A percentile compares a stretch with the other conserved stretches of the same genome.
phyloP scores from a whole-genome alignment of 768 basidiomycete species.

The Pleurotus cornucopiae region DNA sequence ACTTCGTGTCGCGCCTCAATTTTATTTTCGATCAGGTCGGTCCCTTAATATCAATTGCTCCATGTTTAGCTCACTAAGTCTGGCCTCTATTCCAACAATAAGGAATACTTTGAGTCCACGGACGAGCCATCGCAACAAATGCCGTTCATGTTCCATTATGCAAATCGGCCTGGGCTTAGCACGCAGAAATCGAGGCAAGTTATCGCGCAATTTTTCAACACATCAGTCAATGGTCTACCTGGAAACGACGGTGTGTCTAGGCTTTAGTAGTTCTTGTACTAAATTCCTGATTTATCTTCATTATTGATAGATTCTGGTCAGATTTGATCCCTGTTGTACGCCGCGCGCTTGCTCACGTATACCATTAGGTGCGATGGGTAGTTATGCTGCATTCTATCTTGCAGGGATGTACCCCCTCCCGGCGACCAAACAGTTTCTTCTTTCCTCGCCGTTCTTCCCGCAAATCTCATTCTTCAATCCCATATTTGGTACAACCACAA shows the following conservation, averaged over 20 bases:
- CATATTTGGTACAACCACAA: constrained; percentile 50
- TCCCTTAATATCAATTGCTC: background rate
- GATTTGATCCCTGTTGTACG: background rate
- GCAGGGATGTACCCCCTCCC: constrained; percentile 61
- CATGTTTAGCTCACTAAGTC: too few relatives aligned
- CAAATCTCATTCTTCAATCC: constrained; percentile 61
- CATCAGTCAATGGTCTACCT: constrained; percentile 50
- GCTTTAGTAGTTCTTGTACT: background rate
- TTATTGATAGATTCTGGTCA: constrained; percentile 19
- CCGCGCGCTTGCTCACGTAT: background rate
- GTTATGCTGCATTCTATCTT: constrained; percentile 55
- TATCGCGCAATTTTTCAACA: constrained; percentile 55
- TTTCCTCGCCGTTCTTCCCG: constrained; percentile 61
- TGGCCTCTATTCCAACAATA: background rate
- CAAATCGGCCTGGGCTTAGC: constrained; percentile 53
- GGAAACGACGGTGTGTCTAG: constrained; percentile 56
- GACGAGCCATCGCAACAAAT: constrained; percentile 68
- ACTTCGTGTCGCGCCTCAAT: constrained; percentile 51
- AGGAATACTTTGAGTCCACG: constrained; percentile 60
- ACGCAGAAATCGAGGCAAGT: constrained; percentile 52
- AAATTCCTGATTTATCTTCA: constrained; percentile 15
- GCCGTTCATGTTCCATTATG: constrained; percentile 70
- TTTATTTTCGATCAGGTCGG: constrained; percentile 52
- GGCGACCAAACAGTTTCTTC: constrained; percentile 53
- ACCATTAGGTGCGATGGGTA: constrained; percentile 55